Evolutionary conservation across 2,329 filamentous ascomycete species (phyloP), one percentile per base, ranked within the genome.

Genomic region (Colletotrichum spinosum): DNA sequence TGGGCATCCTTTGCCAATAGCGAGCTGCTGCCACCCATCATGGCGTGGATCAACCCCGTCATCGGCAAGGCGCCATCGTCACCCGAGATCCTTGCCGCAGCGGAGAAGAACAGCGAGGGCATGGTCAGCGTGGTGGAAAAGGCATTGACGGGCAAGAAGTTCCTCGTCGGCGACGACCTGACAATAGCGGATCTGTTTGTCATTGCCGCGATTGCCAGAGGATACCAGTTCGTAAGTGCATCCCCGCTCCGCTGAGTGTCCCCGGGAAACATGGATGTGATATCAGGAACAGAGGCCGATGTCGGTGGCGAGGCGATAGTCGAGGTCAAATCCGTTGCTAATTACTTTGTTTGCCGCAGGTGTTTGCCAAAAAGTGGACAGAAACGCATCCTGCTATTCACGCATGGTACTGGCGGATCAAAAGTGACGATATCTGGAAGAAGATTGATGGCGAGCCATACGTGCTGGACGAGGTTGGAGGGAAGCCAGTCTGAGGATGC

Each of bases 101-200:
- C 58, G 10, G 58, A 61, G 51, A 61, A 61, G 37, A 61, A 49
- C 33, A 61, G 58, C 25, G 58, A 61, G 39, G 52, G 58, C 12
- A 61, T 61, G 58, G 58, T 61, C 44, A 56, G 58, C 33, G 58
- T 61, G 35, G 58, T 61, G 17, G 58, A 61, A 45, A 61, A 61
- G 58, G 58, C 58, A 6, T 56, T 61, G 58, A 37, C 44, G n/a
- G 58, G 52, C 42, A 61, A 55, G 58, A 61, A 55, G 44, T 61
- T 61, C n/a, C 58, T 61, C 37, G 58, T 61, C 12, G 58, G 58
- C 2, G 58, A 56, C 4, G 42, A 61, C 51, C 51, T 61, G 33
- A 61, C 58, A 25, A 55, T 61, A 55, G 58, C 58, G 10, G 58
- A 61, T 10, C 37, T 61, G 12, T 61, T 61, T 15, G 45, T 61